A percentile compares a stretch with the other conserved stretches of the same genome.
phyloP scores from a whole-genome alignment of 2,329 filamentous ascomycete species.

The Plectosphaerella sp. region DNA sequence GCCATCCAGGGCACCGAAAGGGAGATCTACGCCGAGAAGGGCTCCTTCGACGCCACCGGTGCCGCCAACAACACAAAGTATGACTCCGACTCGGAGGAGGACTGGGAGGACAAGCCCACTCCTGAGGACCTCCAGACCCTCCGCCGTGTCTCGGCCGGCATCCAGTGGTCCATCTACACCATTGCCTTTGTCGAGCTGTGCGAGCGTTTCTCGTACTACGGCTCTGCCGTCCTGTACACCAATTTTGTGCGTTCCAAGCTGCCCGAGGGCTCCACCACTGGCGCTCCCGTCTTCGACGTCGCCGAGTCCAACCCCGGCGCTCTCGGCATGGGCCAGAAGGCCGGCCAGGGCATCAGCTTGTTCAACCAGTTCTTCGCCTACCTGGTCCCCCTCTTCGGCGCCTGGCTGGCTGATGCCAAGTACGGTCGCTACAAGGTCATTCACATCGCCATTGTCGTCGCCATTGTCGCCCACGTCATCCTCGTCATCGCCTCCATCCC shows the following conservation, averaged over 20 bases:
- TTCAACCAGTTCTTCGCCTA: slow-evolving; percentile 62
- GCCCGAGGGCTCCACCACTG: slow-evolving; percentile 49
- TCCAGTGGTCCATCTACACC: slow-evolving; percentile 63
- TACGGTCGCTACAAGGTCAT: slow-evolving; percentile 72
- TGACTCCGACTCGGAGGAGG: slow-evolving; percentile 18
- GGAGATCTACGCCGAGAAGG: slow-evolving; percentile 14
- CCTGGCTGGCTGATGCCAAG: slow-evolving; percentile 62
- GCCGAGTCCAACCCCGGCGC: slow-evolving; percentile 40
- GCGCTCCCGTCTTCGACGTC: slow-evolving; percentile 31
- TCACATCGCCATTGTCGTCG: slow-evolving; percentile 60
- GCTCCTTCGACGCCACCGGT: slow-evolving; percentile 14
- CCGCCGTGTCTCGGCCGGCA: slow-evolving; percentile 58
- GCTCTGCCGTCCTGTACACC: slow-evolving; percentile 63
- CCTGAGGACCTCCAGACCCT: slow-evolving; percentile 58
- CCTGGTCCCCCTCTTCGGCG: slow-evolving; percentile 53
- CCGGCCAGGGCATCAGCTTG: slow-evolving; percentile 41
- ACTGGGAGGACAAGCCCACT: slow-evolving; percentile 43
- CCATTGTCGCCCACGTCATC: slow-evolving; percentile 62
- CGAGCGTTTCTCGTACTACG: slow-evolving; percentile 77
- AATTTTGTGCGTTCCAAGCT: slow-evolving; percentile 58
- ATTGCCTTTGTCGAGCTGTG: slow-evolving; percentile 71
- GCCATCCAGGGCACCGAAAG: slow-evolving; percentile 12
- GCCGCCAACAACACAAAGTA: slow-evolving; percentile 12
- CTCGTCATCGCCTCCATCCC: slow-evolving; percentile 63
- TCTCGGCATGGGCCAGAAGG: slow-evolving; percentile 53